Evolutionary conservation across 176 grass and related monocot genomes (phyloP).

Genomic region (Lolium perenne): DNA sequence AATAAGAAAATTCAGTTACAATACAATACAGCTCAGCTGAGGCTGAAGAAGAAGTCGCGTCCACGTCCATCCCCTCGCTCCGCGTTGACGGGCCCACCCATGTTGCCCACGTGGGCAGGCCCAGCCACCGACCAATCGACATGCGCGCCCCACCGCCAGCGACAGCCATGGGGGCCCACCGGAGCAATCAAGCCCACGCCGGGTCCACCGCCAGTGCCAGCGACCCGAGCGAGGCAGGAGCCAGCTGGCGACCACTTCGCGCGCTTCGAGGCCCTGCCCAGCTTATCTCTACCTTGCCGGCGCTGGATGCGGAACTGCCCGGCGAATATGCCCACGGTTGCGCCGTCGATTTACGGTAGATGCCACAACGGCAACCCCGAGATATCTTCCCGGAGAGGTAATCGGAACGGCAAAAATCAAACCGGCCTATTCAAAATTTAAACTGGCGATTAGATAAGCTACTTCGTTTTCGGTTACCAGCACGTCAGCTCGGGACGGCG

Average conservation of each 20-base stretch:
- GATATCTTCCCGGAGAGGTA: background rate
- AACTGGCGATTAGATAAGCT: background rate
- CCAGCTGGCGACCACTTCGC: conserved; percentile 53
- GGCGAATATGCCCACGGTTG: background rate
- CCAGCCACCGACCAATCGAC: conserved; percentile 30
- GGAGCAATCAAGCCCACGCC: background rate
- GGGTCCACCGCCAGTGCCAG: conserved; percentile 20
- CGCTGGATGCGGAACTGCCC: background rate
- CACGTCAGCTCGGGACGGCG: background rate
- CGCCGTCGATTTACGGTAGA: background rate
- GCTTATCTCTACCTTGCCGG: conserved; percentile 26
- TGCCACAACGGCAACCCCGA: conserved; percentile 42
- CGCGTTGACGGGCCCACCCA: conserved; percentile 33
- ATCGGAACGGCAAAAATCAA: conserved; percentile 1
- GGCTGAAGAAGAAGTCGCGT: background rate
- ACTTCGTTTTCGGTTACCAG: background rate
- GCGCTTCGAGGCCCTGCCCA: conserved; percentile 28
- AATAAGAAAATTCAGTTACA: conserved; percentile 11
- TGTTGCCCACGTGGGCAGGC: conserved; percentile 52
- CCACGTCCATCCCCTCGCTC: background rate
- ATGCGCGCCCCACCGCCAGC: background rate
- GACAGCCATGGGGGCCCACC: conserved; percentile 43
- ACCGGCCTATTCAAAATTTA: conserved; percentile 14
- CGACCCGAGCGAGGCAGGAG: background rate
- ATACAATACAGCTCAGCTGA: conserved; percentile 40